A percentile compares a stretch with the other conserved stretches of the same genome.
These are phyloP conservation scores for Solanum phureja DNA, from an alignment of 257 asterid genomes.

Conservation along the genomic window DNA sequence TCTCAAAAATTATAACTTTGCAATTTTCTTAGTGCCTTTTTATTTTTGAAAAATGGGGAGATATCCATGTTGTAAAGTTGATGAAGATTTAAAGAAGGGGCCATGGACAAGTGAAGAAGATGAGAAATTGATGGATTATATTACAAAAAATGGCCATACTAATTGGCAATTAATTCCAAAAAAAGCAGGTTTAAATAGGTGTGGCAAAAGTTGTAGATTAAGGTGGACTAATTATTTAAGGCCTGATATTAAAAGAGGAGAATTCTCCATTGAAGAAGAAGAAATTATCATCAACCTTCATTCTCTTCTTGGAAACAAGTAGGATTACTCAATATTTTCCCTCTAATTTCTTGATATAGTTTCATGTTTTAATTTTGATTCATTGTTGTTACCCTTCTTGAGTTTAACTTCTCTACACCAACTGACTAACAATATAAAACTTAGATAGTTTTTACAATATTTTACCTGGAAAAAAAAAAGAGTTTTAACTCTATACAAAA, in stretches of 20 bases:
- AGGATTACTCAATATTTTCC: not conserved
- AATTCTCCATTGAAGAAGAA: conserved; percentile 20
- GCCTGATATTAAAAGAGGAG: conserved; percentile 29
- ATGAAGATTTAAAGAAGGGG: conserved; percentile 19
- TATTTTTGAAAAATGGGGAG: conserved; percentile 8
- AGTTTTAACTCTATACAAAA: not conserved
- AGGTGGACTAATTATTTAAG: conserved; percentile 34
- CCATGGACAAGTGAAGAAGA: conserved; percentile 31
- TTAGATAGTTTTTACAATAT: not conserved
- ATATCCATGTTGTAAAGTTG: conserved; percentile 5
- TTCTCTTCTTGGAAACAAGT: conserved; percentile 25
- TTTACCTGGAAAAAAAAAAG: not conserved
- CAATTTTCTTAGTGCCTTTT: not conserved
- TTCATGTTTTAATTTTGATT: not conserved
- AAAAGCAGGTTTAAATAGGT: conserved; percentile 22
- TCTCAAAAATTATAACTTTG: not conserved
- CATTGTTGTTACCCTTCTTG: not conserved
- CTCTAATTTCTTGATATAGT: not conserved
- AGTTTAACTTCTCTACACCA: not conserved
- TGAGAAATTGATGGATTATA: conserved; percentile 8
- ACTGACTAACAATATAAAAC: not conserved
- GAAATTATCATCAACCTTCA: conserved; percentile 16
- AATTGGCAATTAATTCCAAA: conserved; percentile 24
- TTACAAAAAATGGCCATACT: conserved; percentile 10
- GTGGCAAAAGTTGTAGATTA: conserved; percentile 34